A percentile compares a stretch with the other conserved stretches of the same genome.
These are phyloP conservation scores for Serpula lacrymans DNA, from an alignment of 768 basidiomycete species.

Conservation along the genomic window DNA sequence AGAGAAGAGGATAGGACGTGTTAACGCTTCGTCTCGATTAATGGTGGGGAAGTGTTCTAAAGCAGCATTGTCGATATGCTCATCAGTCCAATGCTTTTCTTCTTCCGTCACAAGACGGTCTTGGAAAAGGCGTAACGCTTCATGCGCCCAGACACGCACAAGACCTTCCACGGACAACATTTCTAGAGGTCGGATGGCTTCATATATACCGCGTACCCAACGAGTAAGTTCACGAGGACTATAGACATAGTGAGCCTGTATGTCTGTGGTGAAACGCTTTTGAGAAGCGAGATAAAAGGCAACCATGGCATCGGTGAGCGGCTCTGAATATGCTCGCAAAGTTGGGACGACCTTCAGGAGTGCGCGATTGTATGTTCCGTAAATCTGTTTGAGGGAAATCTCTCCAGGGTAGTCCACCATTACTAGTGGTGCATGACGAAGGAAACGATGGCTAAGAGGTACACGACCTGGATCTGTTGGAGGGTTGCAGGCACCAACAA, in stretches of 20 bases:
- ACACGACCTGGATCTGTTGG: conserved; percentile 99
- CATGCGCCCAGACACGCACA: conserved; percentile 97
- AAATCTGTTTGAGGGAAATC: conserved; percentile 95
- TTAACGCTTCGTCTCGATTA: conserved; percentile 80
- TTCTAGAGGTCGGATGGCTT: conserved; percentile 92
- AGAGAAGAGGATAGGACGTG: conserved; percentile 91
- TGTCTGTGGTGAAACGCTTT: conserved; percentile 89
- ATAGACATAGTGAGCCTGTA: conserved; percentile 99
- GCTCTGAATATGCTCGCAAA: conserved; percentile 87
- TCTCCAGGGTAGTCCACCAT: conserved; percentile 99
- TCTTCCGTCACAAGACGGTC: conserved; percentile 93
- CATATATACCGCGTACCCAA: conserved; percentile 96
- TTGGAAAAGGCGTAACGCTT: conserved; percentile 95
- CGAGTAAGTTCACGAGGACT: conserved; percentile 97
- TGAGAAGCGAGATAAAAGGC: conserved; percentile 92
- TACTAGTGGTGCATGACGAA: conserved; percentile 93
- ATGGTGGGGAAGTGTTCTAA: conserved; percentile 93
- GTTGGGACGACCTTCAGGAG: conserved; percentile 94
- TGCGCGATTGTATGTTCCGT: conserved; percentile 96
- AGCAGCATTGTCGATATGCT: conserved; percentile 80
- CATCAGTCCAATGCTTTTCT: conserved; percentile 94
- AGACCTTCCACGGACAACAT: conserved; percentile 92
- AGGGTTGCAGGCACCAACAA: conserved; percentile 98
- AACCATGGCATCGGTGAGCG: conserved; percentile 98
- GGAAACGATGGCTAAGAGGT: conserved; percentile 95